These are phyloP conservation scores for Inonotus obliquus DNA, from an alignment of 1,284 basidiomycete genomes.

Conservation along the genomic window DNA sequence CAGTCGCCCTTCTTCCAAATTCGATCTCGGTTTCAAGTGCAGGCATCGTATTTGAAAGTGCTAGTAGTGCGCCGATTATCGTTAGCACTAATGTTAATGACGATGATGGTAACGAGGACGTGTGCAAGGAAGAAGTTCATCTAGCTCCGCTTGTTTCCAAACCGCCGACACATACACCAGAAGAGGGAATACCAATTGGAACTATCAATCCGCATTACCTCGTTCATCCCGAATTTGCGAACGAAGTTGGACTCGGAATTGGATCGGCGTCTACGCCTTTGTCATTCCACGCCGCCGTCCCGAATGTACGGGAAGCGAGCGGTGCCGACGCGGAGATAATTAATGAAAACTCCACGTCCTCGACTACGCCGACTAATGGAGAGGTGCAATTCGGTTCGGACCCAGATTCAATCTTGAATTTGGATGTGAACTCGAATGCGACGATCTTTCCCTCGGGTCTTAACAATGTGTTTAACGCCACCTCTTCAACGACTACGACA, in stretches of 20 bases:
- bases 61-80: background rate
- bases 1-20: background rate
- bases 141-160: background rate
- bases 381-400: background rate
- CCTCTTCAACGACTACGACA: no score
- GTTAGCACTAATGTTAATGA: background rate
- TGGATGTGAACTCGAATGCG: background rate
- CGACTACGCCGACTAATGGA: no score
- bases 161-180: background rate
- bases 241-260: background rate
- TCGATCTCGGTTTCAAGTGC: background rate
- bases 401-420: background rate
- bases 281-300: no score
- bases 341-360: no score
- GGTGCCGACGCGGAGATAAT: no score
- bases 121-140: no score
- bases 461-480: no score
- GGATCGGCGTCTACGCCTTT: background rate
- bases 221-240: background rate
- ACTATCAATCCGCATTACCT: background rate
- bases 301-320: no score
- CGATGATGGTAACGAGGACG: background rate
- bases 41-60: background rate
- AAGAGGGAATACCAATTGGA: background rate
- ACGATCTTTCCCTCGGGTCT: no score